A percentile compares a stretch with the other conserved stretches of the same genome.
Evolutionary conservation across 2,329 filamentous ascomycete genomes (phyloP).

Genomic region (Whalleya microplaca): DNA sequence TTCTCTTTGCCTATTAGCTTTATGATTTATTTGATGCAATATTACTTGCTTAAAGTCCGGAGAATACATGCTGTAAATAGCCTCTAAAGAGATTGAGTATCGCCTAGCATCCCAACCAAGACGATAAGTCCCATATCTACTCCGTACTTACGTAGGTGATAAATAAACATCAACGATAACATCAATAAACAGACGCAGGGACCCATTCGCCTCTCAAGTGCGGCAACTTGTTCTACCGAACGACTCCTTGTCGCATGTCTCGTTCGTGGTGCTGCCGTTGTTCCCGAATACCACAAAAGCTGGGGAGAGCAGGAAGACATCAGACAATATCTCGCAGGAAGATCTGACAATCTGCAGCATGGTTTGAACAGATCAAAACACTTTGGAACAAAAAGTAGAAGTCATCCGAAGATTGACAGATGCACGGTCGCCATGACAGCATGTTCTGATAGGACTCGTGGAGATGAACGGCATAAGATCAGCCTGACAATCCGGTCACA

Average conservation of each 20-base stretch:
- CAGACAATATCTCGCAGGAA: slow-evolving; percentile 19
- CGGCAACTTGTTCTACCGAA: slow-evolving; percentile 31
- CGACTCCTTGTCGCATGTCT: slow-evolving; percentile 31
- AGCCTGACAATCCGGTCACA: slow-evolving; percentile 53
- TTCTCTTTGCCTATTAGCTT: background rate
- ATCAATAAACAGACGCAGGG: slow-evolving; percentile 25
- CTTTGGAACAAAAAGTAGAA: slow-evolving; percentile 32
- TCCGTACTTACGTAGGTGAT: background rate
- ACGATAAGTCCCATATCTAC: background rate
- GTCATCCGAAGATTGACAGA: slow-evolving; percentile 39
- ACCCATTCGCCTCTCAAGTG: slow-evolving; percentile 14
- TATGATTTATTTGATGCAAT: background rate
- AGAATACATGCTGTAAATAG: background rate
- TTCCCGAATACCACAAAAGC: slow-evolving; percentile 15
- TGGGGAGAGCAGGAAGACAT: background rate
- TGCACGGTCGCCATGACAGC: slow-evolving; percentile 31
- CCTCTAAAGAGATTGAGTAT: background rate
- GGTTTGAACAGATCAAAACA: slow-evolving; percentile 36
- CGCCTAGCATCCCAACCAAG: background rate
- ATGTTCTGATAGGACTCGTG: slow-evolving; percentile 30
- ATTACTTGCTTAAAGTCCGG: background rate
- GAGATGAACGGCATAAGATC: slow-evolving; percentile 50
- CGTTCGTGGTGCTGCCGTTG: slow-evolving; percentile 20
- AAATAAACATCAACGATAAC: slow-evolving; percentile 12
- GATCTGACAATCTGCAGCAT: slow-evolving; percentile 33